phyloP scores from a whole-genome alignment of 2,329 filamentous ascomycete genomes.

The Capronia epimyces region DNA sequence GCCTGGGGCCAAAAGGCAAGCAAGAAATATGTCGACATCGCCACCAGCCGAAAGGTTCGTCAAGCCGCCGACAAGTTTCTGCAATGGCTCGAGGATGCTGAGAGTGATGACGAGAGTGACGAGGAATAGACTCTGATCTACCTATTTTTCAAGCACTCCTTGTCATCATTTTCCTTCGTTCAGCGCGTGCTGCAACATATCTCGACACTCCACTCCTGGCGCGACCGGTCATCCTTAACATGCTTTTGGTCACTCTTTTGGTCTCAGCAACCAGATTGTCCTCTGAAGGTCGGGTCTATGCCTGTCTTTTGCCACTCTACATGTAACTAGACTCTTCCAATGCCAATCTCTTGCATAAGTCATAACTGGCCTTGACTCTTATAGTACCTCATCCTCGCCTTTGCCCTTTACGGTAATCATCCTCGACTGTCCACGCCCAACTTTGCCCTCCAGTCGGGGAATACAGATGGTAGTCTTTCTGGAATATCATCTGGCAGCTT shows the following conservation, averaged over 20 bases:
- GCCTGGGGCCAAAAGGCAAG: constrained; percentile 92
- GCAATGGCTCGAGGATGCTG: constrained; percentile 83
- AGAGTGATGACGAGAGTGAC: constrained; percentile 54
- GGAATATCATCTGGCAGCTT: constrained; percentile 53
- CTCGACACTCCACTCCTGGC: constrained; percentile 17
- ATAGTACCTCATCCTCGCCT: not conserved
- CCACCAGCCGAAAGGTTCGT: constrained; percentile 89
- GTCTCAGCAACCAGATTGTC: not conserved
- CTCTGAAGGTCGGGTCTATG: constrained; percentile 3
- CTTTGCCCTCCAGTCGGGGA: constrained; percentile 47
- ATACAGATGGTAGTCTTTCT: constrained; percentile 47
- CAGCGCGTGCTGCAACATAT: not conserved
- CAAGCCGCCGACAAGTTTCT: constrained; percentile 92
- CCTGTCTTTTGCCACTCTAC: constrained; percentile 5
- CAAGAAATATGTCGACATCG: constrained; percentile 93
- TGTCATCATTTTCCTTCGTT: not conserved
- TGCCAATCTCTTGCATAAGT: constrained; percentile 11
- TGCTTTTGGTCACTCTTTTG: constrained; percentile 18
- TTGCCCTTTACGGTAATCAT: not conserved
- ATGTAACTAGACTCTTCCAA: constrained; percentile 20
- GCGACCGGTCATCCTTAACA: constrained; percentile 3
- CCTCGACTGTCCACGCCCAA: constrained; percentile 1
- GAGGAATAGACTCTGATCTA: constrained; percentile 12
- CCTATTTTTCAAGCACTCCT: not conserved
- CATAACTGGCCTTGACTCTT: not conserved